Percentiles rank a stretch among this genome's conserved stretches.
Conservation (phyloP, 345 rosid genomes). For the Arabidopsis arenosa region DNA sequence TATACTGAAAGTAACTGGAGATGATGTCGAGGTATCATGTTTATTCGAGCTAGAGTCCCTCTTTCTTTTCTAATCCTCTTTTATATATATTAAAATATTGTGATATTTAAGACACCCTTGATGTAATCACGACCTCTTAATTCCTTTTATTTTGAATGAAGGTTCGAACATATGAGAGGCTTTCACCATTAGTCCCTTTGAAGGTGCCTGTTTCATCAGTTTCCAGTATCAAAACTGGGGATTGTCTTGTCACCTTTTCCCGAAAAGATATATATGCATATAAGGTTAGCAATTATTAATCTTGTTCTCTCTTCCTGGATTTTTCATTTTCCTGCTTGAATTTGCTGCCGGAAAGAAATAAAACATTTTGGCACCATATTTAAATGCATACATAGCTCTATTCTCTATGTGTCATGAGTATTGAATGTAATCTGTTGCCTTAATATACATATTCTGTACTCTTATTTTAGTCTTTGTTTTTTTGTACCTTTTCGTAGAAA, state of each 20-base stretch:
- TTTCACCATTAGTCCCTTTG: constrained; percentile 78
- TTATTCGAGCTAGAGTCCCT: constrained; percentile 5
- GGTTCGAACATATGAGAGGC: constrained; percentile 81
- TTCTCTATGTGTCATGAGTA: constrained; percentile 12
- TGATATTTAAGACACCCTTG: constrained; percentile 11
- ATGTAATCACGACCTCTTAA: neutral
- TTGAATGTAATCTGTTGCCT: neutral
- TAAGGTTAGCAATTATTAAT: constrained; percentile 60
- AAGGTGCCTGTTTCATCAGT: constrained; percentile 67
- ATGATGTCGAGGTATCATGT: constrained; percentile 67
- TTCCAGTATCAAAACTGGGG: constrained; percentile 68
- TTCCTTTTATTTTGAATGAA: constrained; percentile 38
- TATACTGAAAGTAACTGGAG: constrained; percentile 79
- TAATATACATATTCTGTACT: constrained; percentile 1
- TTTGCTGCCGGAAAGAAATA: constrained; percentile 14
- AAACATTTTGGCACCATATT: constrained; percentile 7
- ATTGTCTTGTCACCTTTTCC: constrained; percentile 88
- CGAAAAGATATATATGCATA: constrained; percentile 64
- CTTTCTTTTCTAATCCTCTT: neutral
- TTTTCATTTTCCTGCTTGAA: constrained; percentile 16
- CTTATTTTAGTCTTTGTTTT: constrained; percentile 13
- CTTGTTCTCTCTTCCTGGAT: constrained; percentile 19
- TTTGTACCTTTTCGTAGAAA: constrained; percentile 50
- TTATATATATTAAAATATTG: neutral
- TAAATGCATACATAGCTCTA: constrained; percentile 3